Percentiles rank a stretch among this genome's conserved stretches.
Evolutionary conservation across 2,329 filamentous ascomycete species (phyloP).

Genomic region (Hirsutella minnesotensis): DNA sequence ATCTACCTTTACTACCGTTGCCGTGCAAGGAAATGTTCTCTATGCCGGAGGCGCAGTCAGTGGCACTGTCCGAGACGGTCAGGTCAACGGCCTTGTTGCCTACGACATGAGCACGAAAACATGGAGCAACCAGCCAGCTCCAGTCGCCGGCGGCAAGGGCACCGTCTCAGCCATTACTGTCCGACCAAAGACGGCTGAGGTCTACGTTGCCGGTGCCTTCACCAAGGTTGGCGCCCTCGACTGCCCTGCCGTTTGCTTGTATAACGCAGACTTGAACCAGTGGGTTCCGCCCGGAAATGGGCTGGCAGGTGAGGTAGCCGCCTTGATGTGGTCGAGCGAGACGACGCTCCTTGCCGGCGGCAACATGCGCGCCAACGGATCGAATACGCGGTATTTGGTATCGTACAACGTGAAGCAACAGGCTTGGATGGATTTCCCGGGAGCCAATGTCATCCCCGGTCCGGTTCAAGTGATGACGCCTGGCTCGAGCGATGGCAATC

Average conservation of each 20-base stretch:
- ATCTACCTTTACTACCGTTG: slow-evolving; percentile 66
- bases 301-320: slow-evolving; percentile 57
- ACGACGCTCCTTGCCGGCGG: slow-evolving; percentile 67
- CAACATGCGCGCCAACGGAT: slow-evolving; percentile 56
- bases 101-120: slow-evolving; percentile 61
- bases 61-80: slow-evolving; percentile 51
- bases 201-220: slow-evolving; percentile 84
- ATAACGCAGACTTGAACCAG: slow-evolving; percentile 55
- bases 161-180: slow-evolving; percentile 67
- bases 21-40: slow-evolving; percentile 52
- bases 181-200: slow-evolving; percentile 55
- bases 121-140: slow-evolving; percentile 62
- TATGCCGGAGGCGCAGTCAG: slow-evolving; percentile 75
- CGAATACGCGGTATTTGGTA: slow-evolving; percentile 51
- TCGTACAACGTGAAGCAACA: slow-evolving; percentile 58
- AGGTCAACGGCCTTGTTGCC: slow-evolving; percentile 62
- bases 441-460: slow-evolving; percentile 59
- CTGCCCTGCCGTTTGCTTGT: slow-evolving; percentile 74
- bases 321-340: slow-evolving; percentile 65
- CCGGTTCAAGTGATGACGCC: slow-evolving; percentile 65
- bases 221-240: slow-evolving; percentile 69
- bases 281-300: slow-evolving; percentile 72
- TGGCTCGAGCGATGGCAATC: slow-evolving; percentile 57
- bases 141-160: slow-evolving; percentile 56
- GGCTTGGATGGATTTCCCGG: slow-evolving; percentile 53